Conservation (phyloP, 306 rosid species). For the Mimosa pudica region DNA sequence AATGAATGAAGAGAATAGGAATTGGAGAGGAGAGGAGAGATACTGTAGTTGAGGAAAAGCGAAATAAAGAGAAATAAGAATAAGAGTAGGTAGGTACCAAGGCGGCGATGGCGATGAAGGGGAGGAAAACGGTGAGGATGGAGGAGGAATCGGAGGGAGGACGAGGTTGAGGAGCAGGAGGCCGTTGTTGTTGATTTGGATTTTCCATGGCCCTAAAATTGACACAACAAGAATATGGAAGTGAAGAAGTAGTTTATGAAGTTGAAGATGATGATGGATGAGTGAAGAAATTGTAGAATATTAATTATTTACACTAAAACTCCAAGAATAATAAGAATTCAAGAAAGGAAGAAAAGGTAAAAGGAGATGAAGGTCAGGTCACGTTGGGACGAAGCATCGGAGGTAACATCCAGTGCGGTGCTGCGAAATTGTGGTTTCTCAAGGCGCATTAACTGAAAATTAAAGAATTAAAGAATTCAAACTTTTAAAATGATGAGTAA, state of each 20-base stretch:
- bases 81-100: slow-evolving; percentile 44
- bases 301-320: too few species aligned
- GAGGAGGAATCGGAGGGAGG: slow-evolving; percentile 40
- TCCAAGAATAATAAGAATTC: too few species aligned
- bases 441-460: too few species aligned
- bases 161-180: slow-evolving; percentile 33
- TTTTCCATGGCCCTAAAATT: slow-evolving; percentile 56
- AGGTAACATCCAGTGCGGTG: background rate
- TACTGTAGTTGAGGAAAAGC: background rate
- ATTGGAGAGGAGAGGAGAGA: background rate
- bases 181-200: slow-evolving; percentile 44
- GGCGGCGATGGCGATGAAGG: slow-evolving; percentile 50
- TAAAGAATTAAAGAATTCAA: too few species aligned
- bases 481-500: too few species aligned
- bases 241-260: too few species aligned
- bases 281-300: background rate
- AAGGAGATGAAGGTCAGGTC: background rate
- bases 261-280: background rate
- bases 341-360: too few species aligned
- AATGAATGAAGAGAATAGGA: background rate
- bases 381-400: background rate
- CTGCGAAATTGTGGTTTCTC: too few species aligned
- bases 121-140: slow-evolving; percentile 37
- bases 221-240: background rate
- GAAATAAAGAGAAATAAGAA: slow-evolving; percentile 12